phyloP scores from a whole-genome alignment of 768 basidiomycete species.

The Lentinula raphanica region DNA sequence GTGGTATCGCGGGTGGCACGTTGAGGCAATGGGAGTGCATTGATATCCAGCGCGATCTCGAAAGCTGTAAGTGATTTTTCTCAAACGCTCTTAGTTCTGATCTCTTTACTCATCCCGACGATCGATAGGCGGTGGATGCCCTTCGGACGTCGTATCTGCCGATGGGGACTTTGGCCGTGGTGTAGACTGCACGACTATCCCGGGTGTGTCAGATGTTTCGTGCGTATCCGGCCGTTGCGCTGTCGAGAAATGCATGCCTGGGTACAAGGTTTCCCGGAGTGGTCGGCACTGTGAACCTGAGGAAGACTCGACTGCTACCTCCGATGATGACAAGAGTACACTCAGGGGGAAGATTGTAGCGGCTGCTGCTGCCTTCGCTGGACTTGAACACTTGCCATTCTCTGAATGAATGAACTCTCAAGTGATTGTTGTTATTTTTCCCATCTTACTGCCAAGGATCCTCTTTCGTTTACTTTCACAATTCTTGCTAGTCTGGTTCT shows the following conservation, averaged over 20 bases:
- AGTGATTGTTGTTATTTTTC: too few relatives aligned
- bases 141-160: constrained; percentile 19
- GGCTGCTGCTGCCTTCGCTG: background rate
- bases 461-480: too few relatives aligned
- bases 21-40: constrained; percentile 33
- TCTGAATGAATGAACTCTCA: background rate
- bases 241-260: constrained; percentile 28
- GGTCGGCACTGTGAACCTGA: constrained; percentile 9
- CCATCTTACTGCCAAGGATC: too few relatives aligned
- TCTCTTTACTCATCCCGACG: too few relatives aligned
- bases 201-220: constrained; percentile 31
- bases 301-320: background rate
- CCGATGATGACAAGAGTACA: background rate
- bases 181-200: constrained; percentile 31
- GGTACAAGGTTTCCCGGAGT: constrained; percentile 15
- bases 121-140: constrained; percentile 36
- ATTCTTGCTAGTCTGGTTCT: too few relatives aligned
- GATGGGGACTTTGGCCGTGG: constrained; percentile 15
- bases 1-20: constrained; percentile 25
- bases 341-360: background rate
- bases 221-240: constrained; percentile 28
- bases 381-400: background rate
- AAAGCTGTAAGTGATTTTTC: constrained; percentile 28
- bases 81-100: too few relatives aligned
- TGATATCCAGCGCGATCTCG: constrained; percentile 26